phyloP scores from a whole-genome alignment of 805 yeast genomes.

The Nakazawaea siamensis region DNA sequence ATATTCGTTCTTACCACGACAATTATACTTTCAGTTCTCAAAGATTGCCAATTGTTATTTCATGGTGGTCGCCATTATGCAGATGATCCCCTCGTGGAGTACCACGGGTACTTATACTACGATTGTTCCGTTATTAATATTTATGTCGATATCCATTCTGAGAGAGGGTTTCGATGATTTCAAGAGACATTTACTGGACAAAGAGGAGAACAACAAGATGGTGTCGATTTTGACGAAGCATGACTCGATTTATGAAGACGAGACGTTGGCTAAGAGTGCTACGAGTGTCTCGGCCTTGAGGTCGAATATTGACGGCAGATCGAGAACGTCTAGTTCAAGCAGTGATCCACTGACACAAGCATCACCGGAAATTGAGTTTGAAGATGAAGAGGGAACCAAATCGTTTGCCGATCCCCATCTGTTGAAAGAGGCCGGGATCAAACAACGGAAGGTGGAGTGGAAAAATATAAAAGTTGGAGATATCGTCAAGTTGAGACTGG shows the following conservation, averaged over 20 bases:
- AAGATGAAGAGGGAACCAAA: conserved; percentile 1
- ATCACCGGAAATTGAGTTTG: conserved; percentile 10
- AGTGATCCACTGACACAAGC: conserved; percentile 10
- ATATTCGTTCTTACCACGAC: conserved; percentile 80
- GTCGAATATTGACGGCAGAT: conserved; percentile 7
- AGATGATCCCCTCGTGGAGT: conserved; percentile 95
- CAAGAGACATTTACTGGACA: conserved; percentile 78
- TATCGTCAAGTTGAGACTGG: conserved; percentile 58
- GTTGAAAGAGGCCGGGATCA: conserved; percentile 25
- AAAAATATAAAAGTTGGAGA: conserved; percentile 83
- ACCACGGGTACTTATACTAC: conserved; percentile 96
- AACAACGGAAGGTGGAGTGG: conserved; percentile 46
- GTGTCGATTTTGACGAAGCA: conserved; percentile 29
- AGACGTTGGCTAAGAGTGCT: conserved; percentile 7
- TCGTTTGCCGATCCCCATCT: not conserved
- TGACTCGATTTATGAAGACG: conserved; percentile 1
- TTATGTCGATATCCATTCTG: conserved; percentile 80
- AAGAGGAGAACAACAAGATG: conserved; percentile 64
- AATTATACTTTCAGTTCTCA: conserved; percentile 83
- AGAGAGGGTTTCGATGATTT: conserved; percentile 94
- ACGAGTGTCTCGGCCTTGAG: conserved; percentile 8
- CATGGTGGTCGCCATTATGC: conserved; percentile 82
- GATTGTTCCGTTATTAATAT: conserved; percentile 78
- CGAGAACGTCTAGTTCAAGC: too few species aligned
- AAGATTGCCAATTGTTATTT: conserved; percentile 90